These are phyloP conservation scores for Neopestalotiopsis clavispora DNA, from an alignment of 2,329 filamentous ascomycete genomes.

Conservation along the genomic window DNA sequence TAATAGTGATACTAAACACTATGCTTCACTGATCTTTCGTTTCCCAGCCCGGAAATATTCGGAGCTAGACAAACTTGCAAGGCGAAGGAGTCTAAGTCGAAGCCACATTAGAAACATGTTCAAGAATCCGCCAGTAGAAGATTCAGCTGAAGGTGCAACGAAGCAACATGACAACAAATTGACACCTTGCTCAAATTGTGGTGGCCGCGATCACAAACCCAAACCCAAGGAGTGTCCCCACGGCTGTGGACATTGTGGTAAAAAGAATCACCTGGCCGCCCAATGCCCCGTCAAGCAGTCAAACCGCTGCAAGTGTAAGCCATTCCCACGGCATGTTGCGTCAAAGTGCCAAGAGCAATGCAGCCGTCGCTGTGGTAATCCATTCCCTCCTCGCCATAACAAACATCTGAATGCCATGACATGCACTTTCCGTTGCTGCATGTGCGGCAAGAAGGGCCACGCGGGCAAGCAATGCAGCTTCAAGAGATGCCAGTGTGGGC, in stretches of 20 bases:
- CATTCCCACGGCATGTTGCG: constrained; percentile 43
- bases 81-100: constrained; percentile 42
- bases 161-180: constrained; percentile 4
- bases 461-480: constrained; percentile 40
- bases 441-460: constrained; percentile 45
- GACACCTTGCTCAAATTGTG: constrained; percentile 37
- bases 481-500: constrained; percentile 41
- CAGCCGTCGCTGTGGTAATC: constrained; percentile 38
- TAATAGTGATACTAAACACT: too few species aligned
- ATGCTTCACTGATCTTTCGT: constrained; percentile 20
- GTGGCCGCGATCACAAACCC: constrained; percentile 29
- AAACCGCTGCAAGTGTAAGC: constrained; percentile 43
- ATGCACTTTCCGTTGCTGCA: constrained; percentile 43
- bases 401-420: constrained; percentile 42
- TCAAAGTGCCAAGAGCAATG: constrained; percentile 38
- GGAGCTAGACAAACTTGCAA: constrained; percentile 36
- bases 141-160: constrained; percentile 15
- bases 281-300: constrained; percentile 35
- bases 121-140: constrained; percentile 20
- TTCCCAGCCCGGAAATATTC: constrained; percentile 33
- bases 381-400: constrained; percentile 28
- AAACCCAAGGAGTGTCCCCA: constrained; percentile 28
- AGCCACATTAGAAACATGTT: constrained; percentile 42
- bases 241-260: constrained; percentile 41
- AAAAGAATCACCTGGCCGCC: constrained; percentile 31